Percentiles rank a stretch among this genome's conserved stretches.
Evolutionary conservation across 1,139 yeast genomes (phyloP).

Genomic region (Groenewaldozyma auringiensis): DNA sequence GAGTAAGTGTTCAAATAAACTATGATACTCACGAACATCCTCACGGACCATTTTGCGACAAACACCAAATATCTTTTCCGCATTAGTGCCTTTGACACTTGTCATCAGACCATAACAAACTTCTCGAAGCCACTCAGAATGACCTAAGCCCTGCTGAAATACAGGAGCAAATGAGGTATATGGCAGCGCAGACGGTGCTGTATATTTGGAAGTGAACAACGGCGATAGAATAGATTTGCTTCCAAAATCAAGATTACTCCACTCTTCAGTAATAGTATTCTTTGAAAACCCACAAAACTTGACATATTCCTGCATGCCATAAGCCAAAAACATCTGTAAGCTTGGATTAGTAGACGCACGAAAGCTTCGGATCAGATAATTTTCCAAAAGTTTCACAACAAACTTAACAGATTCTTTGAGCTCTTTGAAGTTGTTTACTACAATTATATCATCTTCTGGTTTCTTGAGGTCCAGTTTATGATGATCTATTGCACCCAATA

Average conservation of each 20-base stretch:
- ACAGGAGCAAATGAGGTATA: conserved; percentile 41
- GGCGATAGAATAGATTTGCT: conserved; percentile 75
- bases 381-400: conserved; percentile 57
- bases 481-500: conserved; percentile 73
- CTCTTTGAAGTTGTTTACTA: conserved; percentile 55
- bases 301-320: conserved; percentile 80
- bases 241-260: conserved; percentile 60
- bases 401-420: conserved; percentile 58
- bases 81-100: conserved; percentile 35
- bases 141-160: conserved; percentile 35
- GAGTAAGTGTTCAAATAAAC: conserved; percentile 62
- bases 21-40: conserved; percentile 42
- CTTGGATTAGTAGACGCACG: conserved; percentile 88
- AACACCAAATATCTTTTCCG: conserved; percentile 51
- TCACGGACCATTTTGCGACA: conserved; percentile 62
- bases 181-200: conserved; percentile 39
- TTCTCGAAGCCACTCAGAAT: conserved; percentile 60
- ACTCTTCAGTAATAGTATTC: conserved; percentile 27
- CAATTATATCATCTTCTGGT: conserved; percentile 34
- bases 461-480: conserved; percentile 43
- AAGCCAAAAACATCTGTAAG: conserved; percentile 76
- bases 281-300: conserved; percentile 52
- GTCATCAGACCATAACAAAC: conserved; percentile 61
- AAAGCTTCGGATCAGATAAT: conserved; percentile 66
- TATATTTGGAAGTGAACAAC: conserved; percentile 61